A percentile compares a stretch with the other conserved stretches of the same genome.
Evolutionary conservation across 2,329 filamentous ascomycete genomes (phyloP).

Genomic region (Colletotrichum somersetense): DNA sequence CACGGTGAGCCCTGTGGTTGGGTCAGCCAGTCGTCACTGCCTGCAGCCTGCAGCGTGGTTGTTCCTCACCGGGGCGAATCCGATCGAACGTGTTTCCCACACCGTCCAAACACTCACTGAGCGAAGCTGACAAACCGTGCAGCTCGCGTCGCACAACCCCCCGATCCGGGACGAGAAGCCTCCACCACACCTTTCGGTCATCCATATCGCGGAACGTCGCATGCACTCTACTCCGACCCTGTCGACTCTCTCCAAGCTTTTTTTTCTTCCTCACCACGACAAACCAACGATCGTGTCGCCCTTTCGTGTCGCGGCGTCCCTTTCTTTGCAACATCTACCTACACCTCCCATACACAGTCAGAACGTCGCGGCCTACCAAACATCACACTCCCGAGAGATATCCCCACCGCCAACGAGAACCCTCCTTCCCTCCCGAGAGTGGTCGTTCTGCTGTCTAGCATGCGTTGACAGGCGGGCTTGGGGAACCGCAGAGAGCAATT

Average conservation of each 20-base stretch:
- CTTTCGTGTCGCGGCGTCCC: constrained; percentile 6
- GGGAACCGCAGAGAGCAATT: constrained; percentile 28
- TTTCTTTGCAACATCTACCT: background rate
- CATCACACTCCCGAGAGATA: background rate
- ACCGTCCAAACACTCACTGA: background rate
- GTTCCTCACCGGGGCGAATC: constrained; percentile 14
- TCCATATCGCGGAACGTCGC: constrained; percentile 30
- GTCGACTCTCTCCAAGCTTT: constrained; percentile 5
- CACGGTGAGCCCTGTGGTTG: constrained; percentile 30
- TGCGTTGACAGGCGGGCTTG: constrained; percentile 38
- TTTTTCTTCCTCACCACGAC: constrained; percentile 5
- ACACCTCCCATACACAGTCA: background rate
- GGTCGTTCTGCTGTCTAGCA: constrained; percentile 35
- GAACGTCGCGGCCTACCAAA: background rate
- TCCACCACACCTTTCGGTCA: constrained; percentile 29
- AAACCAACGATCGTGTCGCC: constrained; percentile 4
- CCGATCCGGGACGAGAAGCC: constrained; percentile 16
- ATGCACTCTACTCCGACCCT: constrained; percentile 32
- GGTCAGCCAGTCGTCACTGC: background rate
- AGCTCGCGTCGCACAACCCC: constrained; percentile 16
- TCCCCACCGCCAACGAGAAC: background rate
- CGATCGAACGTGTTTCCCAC: constrained; percentile 15
- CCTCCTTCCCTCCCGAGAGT: background rate
- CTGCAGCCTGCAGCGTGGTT: constrained; percentile 7
- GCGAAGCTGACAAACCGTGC: constrained; percentile 37